Evolutionary conservation across 2,329 filamentous ascomycete genomes (phyloP), one percentile per base, ranked within the genome.

Genomic region (Myotisia sp.): DNA sequence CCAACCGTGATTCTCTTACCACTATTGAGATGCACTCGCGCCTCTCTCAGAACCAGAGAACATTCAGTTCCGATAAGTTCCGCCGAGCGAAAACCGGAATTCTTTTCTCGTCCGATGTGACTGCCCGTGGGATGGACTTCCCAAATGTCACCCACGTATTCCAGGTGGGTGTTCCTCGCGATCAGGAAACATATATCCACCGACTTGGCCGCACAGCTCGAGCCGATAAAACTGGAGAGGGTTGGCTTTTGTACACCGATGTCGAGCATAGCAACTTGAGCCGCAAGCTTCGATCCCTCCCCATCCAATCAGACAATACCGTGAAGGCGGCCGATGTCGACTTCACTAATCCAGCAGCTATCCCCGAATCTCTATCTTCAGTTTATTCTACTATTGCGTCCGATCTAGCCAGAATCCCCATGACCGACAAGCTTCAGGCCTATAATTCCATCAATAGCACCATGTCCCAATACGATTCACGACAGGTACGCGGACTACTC

Each of bases 111-210:
- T 82, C 80, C 2, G 81, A 87, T 54, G 80, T 87, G 20, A 81
- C 79, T 4, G 79, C 81, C 8, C 68, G 81, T 54, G 81, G 81
- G 44, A 84, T 87, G 76, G 81, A 87, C 52, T 85, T 85, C 58
- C 80, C 80, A 18, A 65, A 74, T 34, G 80, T 86, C 14, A 79
- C 76, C n/a, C 79, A 84, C 48, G 79, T 85, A 41, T 75, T 86
- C 38, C 80, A 86, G 48, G 50, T 82, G 10, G 76, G 80, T 42
- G 48, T 70, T 3, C 76, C 80, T 2, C 59, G 64, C 3, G 68
- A 71, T 41, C 67, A 74, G 18, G 78, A 83, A 50, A 71, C 75
- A 23, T 85, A 85, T 50, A 79, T 86, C 39, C 80, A 85, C 55
- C 74, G 80, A 38, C 63, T 85, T 26, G 80, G 80, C 34, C 78